Evolutionary conservation across 768 basidiomycete species (phyloP), one percentile per base, ranked within the genome.

Genomic region (Hypsizygus marmoreus): DNA sequence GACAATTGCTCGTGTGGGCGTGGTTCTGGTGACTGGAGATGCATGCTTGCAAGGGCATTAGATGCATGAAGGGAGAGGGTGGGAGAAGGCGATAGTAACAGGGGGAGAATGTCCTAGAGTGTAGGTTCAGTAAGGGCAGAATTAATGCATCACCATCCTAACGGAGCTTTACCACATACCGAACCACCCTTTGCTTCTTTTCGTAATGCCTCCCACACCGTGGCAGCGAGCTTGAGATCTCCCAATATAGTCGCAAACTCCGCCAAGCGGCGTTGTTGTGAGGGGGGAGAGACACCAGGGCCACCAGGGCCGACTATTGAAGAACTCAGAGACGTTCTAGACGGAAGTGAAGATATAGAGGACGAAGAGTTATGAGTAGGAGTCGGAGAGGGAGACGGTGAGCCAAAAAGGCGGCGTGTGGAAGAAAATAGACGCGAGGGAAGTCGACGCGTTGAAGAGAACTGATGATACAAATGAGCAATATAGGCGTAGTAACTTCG

Each of bases 191-290:
- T 93, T 32, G 80, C 80, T 49, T 97, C 95, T 61, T 93, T 93
- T 38, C 91, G 75, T 25, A 93, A 61, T 3, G 84, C 73, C 61
- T 97, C 97, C 88, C 95, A 98, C 3, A 94, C 81, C 6, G 70
- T 67, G 2, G 79, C 72, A 0, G 95, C 95, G 24, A 95, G 74
- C 55, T 90, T 92, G 63, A 84, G 82, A 65, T 99, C 97, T 3
- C 93, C 88, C 2, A 98, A 68, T 47, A 95, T 81, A 14, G 97
- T 97, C 7, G 92, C 85, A 68, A 98, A 95, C 64, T 99, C 97
- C 8, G 94, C 97, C 3, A 98, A 72, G n/a, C 95, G 83, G 34
- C 93, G 78, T 52, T 86, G 82, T 56, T 87, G 90, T 4, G 84
- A 75, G 6, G 81, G 81, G 6, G 79, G 75, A 20, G 73, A 59